Evolutionary conservation across 1,284 basidiomycete species (phyloP), one percentile per base, ranked within the genome.

Genomic region (Microbotryum violaceum): DNA sequence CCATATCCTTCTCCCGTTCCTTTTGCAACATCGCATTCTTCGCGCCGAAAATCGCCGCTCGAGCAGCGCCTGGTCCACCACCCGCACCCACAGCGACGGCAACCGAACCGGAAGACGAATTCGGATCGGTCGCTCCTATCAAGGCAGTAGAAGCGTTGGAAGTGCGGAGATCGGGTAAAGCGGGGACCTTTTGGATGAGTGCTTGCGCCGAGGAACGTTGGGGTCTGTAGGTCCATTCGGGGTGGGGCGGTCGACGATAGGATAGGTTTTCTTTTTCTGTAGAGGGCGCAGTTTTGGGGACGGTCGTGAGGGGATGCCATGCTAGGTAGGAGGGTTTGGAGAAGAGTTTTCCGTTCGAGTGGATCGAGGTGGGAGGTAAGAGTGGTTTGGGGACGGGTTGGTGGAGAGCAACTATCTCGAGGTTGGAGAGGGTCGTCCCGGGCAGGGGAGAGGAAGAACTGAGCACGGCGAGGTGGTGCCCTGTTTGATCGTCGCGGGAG

Each of bases 11-110:
- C 29, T 63, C 62, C 18, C 59, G 50, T 29, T 66, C 61, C 18
- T 57, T 31, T 31, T 64, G 60, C 23, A 68, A 60, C 67, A 68
- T 66, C 9, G 67, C 67, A 48, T 66, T 63, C 57, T 68, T 68
- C 23, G 64, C 64, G 10, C 64, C 67, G 37, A 68, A 66, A 12
- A 68, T 53, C 2, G 57, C 60, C 3, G 31, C 62, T 5, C 56
- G 53, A 8, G 29, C 51, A 0, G 49, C 54, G 4, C 58, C 61
- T 20, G 53, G 62, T 6, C 6, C 52, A 1, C 58, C 61, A 7
- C 50, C 57, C 3, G 54, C 25, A n/a, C 48, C 61, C 3, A 31
- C 56, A 21, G 33, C 48, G 4, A 18, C 33, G 18, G 42, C 18
- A 20, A 0, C 10, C 8, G 50, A 58, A 20, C 3, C 10, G 7